Conservation (phyloP, 2,329 filamentous ascomycete genomes). For the Cladosporium velox region DNA sequence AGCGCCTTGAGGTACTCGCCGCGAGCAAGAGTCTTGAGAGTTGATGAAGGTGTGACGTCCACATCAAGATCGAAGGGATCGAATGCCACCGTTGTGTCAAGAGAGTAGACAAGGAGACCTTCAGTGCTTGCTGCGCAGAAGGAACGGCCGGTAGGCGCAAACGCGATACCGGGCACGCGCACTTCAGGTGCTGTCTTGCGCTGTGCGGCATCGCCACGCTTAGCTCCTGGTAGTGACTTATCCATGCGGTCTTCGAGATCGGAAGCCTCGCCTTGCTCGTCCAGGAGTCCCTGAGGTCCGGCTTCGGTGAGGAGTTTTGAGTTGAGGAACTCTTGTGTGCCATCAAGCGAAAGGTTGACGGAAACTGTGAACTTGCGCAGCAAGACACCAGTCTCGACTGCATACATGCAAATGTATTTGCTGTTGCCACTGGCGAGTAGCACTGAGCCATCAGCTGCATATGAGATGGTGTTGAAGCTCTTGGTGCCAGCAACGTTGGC, state of each 20-base stretch:
- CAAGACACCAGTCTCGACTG: conserved; percentile 86
- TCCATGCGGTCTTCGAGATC: conserved; percentile 86
- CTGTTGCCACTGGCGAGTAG: conserved; percentile 90
- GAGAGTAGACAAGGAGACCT: conserved; percentile 87
- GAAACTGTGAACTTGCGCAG: conserved; percentile 96
- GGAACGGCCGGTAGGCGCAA: conserved; percentile 82
- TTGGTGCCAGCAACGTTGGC: conserved; percentile 91
- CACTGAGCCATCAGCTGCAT: conserved; percentile 90
- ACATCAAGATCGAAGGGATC: conserved; percentile 97
- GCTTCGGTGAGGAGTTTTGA: conserved; percentile 89
- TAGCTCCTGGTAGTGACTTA: conserved; percentile 77
- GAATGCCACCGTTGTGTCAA: conserved; percentile 82
- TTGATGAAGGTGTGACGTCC: conserved; percentile 80
- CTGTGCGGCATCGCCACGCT: conserved; percentile 80
- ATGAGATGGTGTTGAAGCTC: conserved; percentile 81
- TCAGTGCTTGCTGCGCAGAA: conserved; percentile 97
- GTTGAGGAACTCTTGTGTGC: conserved; percentile 96
- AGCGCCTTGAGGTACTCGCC: conserved; percentile 87
- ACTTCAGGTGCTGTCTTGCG: conserved; percentile 79
- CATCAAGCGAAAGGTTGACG: conserved; percentile 90
- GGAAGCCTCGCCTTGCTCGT: conserved; percentile 83
- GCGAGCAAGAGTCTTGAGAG: conserved; percentile 68
- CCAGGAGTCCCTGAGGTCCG: conserved; percentile 79
- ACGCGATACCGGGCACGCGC: conserved; percentile 78
- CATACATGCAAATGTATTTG: conserved; percentile 98